Evolutionary conservation across 2,329 filamentous ascomycete species (phyloP).

Genomic region (Spiromastix sp.): DNA sequence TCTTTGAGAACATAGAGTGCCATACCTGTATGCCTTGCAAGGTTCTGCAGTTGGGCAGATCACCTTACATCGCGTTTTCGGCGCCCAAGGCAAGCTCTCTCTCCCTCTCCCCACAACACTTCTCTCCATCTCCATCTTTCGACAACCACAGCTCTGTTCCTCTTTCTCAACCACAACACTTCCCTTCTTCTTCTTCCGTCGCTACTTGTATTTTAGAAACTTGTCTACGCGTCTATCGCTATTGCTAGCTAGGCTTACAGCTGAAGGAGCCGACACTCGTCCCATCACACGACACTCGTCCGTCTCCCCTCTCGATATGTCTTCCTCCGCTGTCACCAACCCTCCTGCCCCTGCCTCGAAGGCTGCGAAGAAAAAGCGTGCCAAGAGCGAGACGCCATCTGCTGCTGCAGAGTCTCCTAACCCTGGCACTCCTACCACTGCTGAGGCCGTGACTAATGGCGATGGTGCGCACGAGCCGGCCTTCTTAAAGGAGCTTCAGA

Average conservation of each 20-base stretch:
- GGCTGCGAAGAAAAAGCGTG: slow-evolving; percentile 52
- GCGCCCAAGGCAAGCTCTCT: slow-evolving; percentile 1
- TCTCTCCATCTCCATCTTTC: slow-evolving; percentile 4
- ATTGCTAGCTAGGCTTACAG: no score
- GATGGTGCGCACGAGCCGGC: slow-evolving; percentile 60
- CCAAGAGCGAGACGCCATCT: slow-evolving; percentile 25
- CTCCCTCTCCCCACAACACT: slow-evolving; percentile 1
- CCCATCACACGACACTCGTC: slow-evolving; percentile 10
- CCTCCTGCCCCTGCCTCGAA: slow-evolving; percentile 55
- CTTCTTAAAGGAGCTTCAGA: slow-evolving; percentile 81
- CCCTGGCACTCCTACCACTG: slow-evolving; percentile 17
- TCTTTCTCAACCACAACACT: slow-evolving; percentile 3
- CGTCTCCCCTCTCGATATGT: slow-evolving; percentile 39
- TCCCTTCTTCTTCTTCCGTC: slow-evolving; percentile 8
- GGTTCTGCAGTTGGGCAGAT: no score
- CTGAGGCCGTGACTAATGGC: slow-evolving; percentile 43
- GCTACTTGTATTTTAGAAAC: slow-evolving; percentile 4
- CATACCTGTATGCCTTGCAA: no score
- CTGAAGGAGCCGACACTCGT: no score
- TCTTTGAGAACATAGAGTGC: no score
- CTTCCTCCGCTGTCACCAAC: slow-evolving; percentile 50
- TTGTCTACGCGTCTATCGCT: slow-evolving; percentile 6
- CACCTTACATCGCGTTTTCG: no score
- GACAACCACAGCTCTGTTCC: slow-evolving; percentile 11
- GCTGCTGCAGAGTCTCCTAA: slow-evolving; percentile 35